phyloP scores from a whole-genome alignment of 768 basidiomycete species.

The Clavaria fumosa region DNA sequence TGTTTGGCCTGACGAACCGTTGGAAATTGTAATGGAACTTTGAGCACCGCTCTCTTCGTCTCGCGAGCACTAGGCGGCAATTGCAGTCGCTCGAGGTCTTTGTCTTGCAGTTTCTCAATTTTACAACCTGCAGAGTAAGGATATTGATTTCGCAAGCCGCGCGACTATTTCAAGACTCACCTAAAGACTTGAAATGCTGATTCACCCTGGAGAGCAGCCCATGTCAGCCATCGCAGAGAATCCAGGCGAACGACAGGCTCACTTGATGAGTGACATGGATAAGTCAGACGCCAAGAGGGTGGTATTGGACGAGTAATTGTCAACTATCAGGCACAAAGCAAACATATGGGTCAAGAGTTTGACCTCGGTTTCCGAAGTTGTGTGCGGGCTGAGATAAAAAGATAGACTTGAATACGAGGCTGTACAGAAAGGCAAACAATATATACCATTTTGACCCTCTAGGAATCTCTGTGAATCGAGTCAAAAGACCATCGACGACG shows the following conservation, averaged over 20 bases:
- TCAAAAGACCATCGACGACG: constrained; percentile 58
- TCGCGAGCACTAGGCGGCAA: constrained; percentile 46
- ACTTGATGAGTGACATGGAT: constrained; percentile 50
- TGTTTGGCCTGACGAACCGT: constrained; percentile 24
- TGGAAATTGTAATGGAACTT: constrained; percentile 69
- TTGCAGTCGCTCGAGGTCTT: constrained; percentile 56
- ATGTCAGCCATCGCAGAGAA: not conserved
- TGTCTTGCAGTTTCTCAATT: constrained; percentile 35
- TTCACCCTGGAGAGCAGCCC: constrained; percentile 27
- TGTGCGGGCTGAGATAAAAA: constrained; percentile 30
- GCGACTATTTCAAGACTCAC: constrained; percentile 19
- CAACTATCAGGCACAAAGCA: constrained; percentile 63
- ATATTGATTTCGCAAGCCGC: constrained; percentile 6
- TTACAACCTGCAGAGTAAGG: constrained; percentile 44
- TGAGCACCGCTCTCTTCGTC: constrained; percentile 58
- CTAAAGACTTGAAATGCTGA: constrained; percentile 61
- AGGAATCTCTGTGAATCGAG: constrained; percentile 66
- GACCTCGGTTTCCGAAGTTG: constrained; percentile 57
- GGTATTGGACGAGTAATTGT: constrained; percentile 62
- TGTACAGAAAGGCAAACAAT: too few species aligned
- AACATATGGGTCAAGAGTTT: constrained; percentile 67
- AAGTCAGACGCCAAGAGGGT: constrained; percentile 59
- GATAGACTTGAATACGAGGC: too few species aligned
- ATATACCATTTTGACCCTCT: constrained; percentile 55
- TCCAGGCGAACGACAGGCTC: constrained; percentile 16